phyloP scores from a whole-genome alignment of 805 yeast genomes.

The Teunomyces atbi region DNA sequence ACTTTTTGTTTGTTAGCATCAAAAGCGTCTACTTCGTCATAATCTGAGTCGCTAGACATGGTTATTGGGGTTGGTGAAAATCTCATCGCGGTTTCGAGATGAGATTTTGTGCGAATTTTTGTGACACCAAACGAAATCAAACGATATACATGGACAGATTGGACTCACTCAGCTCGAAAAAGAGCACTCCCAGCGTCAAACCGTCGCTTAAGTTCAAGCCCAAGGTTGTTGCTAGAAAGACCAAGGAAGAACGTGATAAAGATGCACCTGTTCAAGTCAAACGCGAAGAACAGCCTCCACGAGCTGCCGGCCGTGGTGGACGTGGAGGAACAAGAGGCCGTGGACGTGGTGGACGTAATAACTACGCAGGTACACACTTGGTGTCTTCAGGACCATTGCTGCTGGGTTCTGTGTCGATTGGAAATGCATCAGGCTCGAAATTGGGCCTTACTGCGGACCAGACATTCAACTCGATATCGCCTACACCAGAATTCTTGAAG shows the following conservation, averaged over 20 bases:
- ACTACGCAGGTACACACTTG: conserved; percentile 55
- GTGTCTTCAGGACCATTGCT: conserved; percentile 75
- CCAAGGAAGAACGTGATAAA: conserved; percentile 80
- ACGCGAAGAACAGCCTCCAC: conserved; percentile 23
- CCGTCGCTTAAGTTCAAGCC: conserved; percentile 78
- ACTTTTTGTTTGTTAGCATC: conserved; percentile 58
- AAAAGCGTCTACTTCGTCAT: conserved; percentile 69
- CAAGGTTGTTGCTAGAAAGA: conserved; percentile 78
- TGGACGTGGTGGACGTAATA: conserved; percentile 32
- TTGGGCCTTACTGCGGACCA: conserved; percentile 26
- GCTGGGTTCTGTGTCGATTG: conserved; percentile 55
- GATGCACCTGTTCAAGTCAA: conserved; percentile 57
- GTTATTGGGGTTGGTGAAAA: neutral
- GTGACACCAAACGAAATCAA: neutral
- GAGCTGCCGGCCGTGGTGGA: conserved; percentile 22
- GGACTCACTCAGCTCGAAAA: conserved; percentile 39
- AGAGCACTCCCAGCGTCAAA: conserved; percentile 29
- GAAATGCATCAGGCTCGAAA: conserved; percentile 26
- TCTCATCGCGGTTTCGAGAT: conserved; percentile 4
- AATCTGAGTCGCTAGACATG: conserved; percentile 4
- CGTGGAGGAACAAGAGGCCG: conserved; percentile 29
- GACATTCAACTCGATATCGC: conserved; percentile 33
- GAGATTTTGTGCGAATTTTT: neutral
- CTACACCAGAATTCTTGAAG: conserved; percentile 43
- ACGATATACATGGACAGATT: conserved; percentile 34